A percentile compares a stretch with the other conserved stretches of the same genome.
These are phyloP conservation scores for Aureoboletus auriporus DNA, from an alignment of 768 basidiomycete species.

Conservation along the genomic window DNA sequence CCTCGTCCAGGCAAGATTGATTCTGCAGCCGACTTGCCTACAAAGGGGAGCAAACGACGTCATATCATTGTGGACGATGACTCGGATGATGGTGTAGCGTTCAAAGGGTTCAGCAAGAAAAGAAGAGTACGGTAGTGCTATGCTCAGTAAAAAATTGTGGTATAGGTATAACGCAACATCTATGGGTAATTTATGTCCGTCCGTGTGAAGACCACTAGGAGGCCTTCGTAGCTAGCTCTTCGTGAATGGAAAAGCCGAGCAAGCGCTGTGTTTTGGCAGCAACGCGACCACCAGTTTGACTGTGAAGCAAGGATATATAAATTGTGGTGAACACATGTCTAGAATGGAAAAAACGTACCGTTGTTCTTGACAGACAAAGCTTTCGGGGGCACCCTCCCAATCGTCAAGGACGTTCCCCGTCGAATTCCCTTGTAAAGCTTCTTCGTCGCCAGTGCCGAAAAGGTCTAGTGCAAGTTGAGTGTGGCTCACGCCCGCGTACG, in stretches of 20 bases:
- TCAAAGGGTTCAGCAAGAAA: constrained; percentile 55
- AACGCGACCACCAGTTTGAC: constrained; percentile 84
- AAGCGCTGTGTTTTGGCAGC: constrained; percentile 86
- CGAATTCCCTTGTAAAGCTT: constrained; percentile 42
- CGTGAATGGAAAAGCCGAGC: constrained; percentile 78
- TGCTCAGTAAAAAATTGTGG: no score
- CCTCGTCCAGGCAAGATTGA: constrained; percentile 6
- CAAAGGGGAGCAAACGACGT: constrained; percentile 20
- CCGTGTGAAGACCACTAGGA: background rate
- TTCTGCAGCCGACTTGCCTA: constrained; percentile 1
- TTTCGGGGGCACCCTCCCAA: constrained; percentile 96
- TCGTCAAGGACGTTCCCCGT: constrained; percentile 84
- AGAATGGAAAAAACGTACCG: constrained; percentile 40
- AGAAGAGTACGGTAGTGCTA: constrained; percentile 7
- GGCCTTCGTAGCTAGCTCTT: constrained; percentile 46
- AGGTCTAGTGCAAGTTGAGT: constrained; percentile 93
- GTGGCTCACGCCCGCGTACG: constrained; percentile 96
- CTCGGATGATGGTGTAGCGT: constrained; percentile 68
- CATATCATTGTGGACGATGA: constrained; percentile 56
- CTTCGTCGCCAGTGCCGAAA: constrained; percentile 75
- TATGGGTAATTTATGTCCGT: constrained; percentile 2
- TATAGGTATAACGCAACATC: background rate
- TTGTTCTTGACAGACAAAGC: constrained; percentile 97
- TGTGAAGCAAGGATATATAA: constrained; percentile 23
- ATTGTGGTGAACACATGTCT: background rate